Base-by-base conservation (phyloP, 1,284 basidiomycete genomes). In the Anthracocystis walkeri region DNA sequence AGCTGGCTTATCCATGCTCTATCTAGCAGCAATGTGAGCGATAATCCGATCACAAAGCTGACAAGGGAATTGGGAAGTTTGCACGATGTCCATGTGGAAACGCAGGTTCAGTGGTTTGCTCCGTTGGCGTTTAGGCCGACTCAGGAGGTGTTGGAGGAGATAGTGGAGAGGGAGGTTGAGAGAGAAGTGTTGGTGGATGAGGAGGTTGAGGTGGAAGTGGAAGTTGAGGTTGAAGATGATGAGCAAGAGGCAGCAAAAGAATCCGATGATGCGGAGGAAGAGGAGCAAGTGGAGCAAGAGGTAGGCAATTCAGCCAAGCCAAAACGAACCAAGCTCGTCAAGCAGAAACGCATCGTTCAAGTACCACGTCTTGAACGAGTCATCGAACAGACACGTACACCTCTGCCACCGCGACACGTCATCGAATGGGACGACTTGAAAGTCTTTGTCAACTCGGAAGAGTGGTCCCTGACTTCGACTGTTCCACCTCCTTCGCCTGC, bases 11-110 rank as follows among this genome's bases (percentile, higher is more conserved):
- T 76, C 29, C 74, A 66, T 21, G 54, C 56, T 7, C 58, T 75
- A 4, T 58, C 64, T 4, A 14, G 18, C 18, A 25, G 25, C 21
- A 42, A 41, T n/a, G 46, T 27, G 4, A 25, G 27, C 4, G 23
- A 51, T 1, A 56, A 57, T 35, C 77, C 77, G 14, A 55, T 82
- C 16, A 10, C 20, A 1, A 50, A 51, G n/a, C 33, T 79, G 7
- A 35, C 60, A 49, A 14, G 62, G 7, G 69, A 73, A 27, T 20
- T 79, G n/a, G 49, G 42, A 21, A 58, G 41, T 1, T 85, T 98
- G 29, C 93, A 97, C 87, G 93, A 94, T 82, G 93, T 96, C 82
- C 93, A 92, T 3, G 88, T 97, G 56, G 95, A 98, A 87, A 96
- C 93, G 66, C 95, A 98, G 86, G 90, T 97, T 0, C 92, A 95